Percentiles rank a stretch among this genome's conserved stretches.
Conservation (phyloP, 2,329 filamentous ascomycete genomes). For the Aspergillus puulaauensis region DNA sequence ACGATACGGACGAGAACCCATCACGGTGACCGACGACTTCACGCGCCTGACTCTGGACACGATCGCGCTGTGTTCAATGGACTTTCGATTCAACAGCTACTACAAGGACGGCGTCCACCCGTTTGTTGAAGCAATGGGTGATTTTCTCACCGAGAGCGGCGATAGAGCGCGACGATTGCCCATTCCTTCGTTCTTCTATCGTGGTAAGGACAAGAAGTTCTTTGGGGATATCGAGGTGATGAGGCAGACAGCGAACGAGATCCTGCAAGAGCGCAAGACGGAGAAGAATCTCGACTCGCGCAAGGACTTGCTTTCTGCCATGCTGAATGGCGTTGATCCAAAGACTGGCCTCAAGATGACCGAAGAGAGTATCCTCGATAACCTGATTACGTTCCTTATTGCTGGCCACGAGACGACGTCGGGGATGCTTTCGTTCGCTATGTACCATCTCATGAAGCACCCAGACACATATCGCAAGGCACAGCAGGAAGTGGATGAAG, state of each 20-base stretch:
- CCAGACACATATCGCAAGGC: constrained; percentile 61
- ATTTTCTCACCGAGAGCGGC: constrained; percentile 57
- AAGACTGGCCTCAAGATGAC: constrained; percentile 46
- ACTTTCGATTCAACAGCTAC: constrained; percentile 72
- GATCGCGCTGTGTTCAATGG: constrained; percentile 57
- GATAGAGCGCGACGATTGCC: not conserved
- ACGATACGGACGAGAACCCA: not conserved
- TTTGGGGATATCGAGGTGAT: not conserved
- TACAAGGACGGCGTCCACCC: constrained; percentile 69
- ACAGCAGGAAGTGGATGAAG: constrained; percentile 66
- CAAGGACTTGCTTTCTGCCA: not conserved
- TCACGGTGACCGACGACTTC: not conserved
- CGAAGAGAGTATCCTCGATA: constrained; percentile 62
- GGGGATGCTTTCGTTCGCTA: constrained; percentile 64
- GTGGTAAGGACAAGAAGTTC: not conserved
- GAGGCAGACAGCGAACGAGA: constrained; percentile 37
- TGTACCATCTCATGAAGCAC: constrained; percentile 64
- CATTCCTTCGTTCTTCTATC: not conserved
- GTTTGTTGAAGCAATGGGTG: constrained; percentile 67
- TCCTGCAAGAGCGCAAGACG: constrained; percentile 50
- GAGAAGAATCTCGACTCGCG: not conserved
- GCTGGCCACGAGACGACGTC: constrained; percentile 72
- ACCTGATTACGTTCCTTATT: constrained; percentile 72
- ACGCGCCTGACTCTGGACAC: not conserved
- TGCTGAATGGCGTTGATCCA: not conserved